Base-by-base conservation (phyloP, 2,329 filamentous ascomycete species). In the Pseudocercospora macadamiae region DNA sequence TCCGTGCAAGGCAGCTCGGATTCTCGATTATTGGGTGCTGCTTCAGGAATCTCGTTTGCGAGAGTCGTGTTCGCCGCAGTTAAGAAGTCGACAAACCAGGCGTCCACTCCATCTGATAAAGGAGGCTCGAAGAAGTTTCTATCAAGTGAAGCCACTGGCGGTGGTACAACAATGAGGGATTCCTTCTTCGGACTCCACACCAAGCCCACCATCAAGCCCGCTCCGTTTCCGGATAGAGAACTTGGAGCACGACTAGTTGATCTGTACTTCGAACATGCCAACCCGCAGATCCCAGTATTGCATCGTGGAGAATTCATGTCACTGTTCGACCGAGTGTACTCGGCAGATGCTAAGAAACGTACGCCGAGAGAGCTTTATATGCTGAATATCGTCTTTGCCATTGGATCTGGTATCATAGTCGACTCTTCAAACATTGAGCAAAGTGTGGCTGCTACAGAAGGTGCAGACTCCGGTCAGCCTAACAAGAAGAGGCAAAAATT, bases 181-280 rank as follows among this genome's bases (percentile, higher is more conserved):
- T 96, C 92, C 0, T 97, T 97, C 80, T 97, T 97, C 71, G 93
- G 93, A n/a, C 79, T 97, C 44, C 92, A 97, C 68, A 96, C 91
- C 2, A 93, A 89, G 68, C 91, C 93, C 1, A 91, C 87, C 14
- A 95, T 97, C 71, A 87, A 90, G 62, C 89, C 90, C 44, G 93
- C 93, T 0, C 82, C 86, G 0, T 97, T 97, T 67, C 95, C 95
- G 0, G 86, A 90, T 63, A 86, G 84, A 63, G 85, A 89, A 28
- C 80, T 96, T 2, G 93, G 87, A 0, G 76, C 84, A 55, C 84
- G 86, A 60, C 82, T 97, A 16, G 87, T 91, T 34, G 85, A 87
- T 55, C 83, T 97, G 34, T 97, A 97, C 74, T 97, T 97, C 74
- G 91, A 97, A 76, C 90, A 97, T 73, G 91, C 93, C 1, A 97